Percentiles rank a stretch among this genome's conserved stretches.
These are phyloP conservation scores for Berkeleyomyces basicola DNA, from an alignment of 2,329 filamentous ascomycete species.

Conservation along the genomic window DNA sequence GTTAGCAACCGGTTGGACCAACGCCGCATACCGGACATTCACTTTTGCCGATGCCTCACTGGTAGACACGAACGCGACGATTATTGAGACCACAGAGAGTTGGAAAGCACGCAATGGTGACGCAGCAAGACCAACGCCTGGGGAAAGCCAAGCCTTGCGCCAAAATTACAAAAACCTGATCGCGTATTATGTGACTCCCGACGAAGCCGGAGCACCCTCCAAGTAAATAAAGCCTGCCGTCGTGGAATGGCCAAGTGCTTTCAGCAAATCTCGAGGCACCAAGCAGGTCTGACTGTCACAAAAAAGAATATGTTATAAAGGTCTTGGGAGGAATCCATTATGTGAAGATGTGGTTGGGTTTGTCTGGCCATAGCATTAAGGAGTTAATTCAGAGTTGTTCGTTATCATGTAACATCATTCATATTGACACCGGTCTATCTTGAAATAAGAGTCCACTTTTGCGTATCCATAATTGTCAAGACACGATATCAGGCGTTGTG, in stretches of 20 bases:
- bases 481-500: background rate
- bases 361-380: too few relatives aligned
- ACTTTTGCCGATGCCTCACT: slow-evolving; percentile 39
- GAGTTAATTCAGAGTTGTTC: too few relatives aligned
- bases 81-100: slow-evolving; percentile 34
- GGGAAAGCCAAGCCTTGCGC: slow-evolving; percentile 31
- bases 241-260: background rate
- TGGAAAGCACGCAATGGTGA: slow-evolving; percentile 29
- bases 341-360: too few relatives aligned
- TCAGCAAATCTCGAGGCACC: background rate
- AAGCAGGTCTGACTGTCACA: too few relatives aligned
- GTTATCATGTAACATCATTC: too few relatives aligned
- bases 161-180: slow-evolving; percentile 23
- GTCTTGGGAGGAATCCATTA: too few relatives aligned
- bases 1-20: slow-evolving; percentile 54
- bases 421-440: too few relatives aligned
- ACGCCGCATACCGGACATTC: slow-evolving; percentile 57
- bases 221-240: background rate
- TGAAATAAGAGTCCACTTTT: too few relatives aligned
- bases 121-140: slow-evolving; percentile 24
- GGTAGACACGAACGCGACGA: slow-evolving; percentile 29
- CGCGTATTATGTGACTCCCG: slow-evolving; percentile 20
- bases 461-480: too few relatives aligned
- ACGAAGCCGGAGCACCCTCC: slow-evolving; percentile 17
- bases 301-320: too few relatives aligned